phyloP scores from a whole-genome alignment of 2,329 filamentous ascomycete genomes.

The Hypoxylon sp. region DNA sequence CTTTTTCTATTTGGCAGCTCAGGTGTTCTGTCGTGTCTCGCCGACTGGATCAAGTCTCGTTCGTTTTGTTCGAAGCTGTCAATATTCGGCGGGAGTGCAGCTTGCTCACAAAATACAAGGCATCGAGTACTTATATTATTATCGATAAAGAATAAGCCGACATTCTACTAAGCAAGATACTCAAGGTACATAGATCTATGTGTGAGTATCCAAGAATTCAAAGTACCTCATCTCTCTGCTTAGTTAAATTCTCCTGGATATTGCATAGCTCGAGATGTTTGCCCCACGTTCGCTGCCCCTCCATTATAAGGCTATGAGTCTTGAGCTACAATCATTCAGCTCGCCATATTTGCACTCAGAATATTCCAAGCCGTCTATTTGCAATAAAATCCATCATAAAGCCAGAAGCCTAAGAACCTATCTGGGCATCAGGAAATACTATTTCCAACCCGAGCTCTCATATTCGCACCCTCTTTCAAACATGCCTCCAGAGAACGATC shows the following conservation, averaged over 20 bases:
- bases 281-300: constrained; percentile 11
- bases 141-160: no score
- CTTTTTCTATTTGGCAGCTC: not conserved
- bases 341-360: no score
- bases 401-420: not conserved
- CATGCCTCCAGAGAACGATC: constrained; percentile 18
- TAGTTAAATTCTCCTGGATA: not conserved
- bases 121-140: not conserved
- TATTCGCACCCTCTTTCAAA: constrained; percentile 6
- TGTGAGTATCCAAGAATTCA: not conserved
- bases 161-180: no score
- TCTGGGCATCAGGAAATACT: not conserved
- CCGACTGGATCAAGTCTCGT: not conserved
- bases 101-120: not conserved
- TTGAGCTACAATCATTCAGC: no score
- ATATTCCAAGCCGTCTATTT: not conserved
- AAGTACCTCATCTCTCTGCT: not conserved
- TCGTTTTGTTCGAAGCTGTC: not conserved
- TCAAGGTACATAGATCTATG: not conserved
- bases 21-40: constrained; percentile 6
- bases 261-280: not conserved
- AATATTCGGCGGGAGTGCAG: no score
- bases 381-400: not conserved
- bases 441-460: constrained; percentile 13
- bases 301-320: not conserved